Base-by-base conservation (phyloP, 768 basidiomycete species). In the Suillus placidus region DNA sequence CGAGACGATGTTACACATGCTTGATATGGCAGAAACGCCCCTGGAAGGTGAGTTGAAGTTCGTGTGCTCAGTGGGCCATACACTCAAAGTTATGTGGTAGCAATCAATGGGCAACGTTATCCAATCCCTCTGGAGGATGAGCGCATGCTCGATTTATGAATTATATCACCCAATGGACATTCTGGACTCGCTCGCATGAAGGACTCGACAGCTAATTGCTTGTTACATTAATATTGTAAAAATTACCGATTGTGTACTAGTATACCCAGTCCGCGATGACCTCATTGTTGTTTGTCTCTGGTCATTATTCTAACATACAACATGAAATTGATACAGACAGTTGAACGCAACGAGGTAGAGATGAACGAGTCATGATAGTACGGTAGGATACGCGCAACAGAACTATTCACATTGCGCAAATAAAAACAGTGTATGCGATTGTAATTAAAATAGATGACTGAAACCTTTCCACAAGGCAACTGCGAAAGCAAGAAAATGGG, bases 21-120 rank as follows among this genome's bases (percentile, higher is more conserved):
- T 85, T 64, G 87, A 89, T 69, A 83, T 85, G 57, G 82, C 82
- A 8, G 70, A 72, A 56, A 74, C 75, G 7, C 80, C 78, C 2
- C 64, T 70, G 14, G 72, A 76, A 69, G 75, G 80, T 81, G 56
- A 40, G 76, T 64, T 23, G 32, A 49, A 10, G 18, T 37, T 40
- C 12, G 4, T 16, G 65, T 69, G 55, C 68, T 49, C 18, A 32
- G 34, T 12, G 1, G 67, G 74, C 13, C 63, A 69, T 14, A 69
- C 10, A 74, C 77, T 40, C 73, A 79, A 64, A 66, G 66, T 30
- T 69, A 1, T 67, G 67, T 49, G 79, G 71, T 78, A 80, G 78
- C 71, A 64, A 73, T 69, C 38, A 71, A 65, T 69, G 79, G 73
- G 67, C 75, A 71, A 66, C 79, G 73, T 52, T 71, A 70, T 55